These are phyloP conservation scores for Phytophthora europaea DNA, from an alignment of 352 stramenopile species.

Conservation along the genomic window DNA sequence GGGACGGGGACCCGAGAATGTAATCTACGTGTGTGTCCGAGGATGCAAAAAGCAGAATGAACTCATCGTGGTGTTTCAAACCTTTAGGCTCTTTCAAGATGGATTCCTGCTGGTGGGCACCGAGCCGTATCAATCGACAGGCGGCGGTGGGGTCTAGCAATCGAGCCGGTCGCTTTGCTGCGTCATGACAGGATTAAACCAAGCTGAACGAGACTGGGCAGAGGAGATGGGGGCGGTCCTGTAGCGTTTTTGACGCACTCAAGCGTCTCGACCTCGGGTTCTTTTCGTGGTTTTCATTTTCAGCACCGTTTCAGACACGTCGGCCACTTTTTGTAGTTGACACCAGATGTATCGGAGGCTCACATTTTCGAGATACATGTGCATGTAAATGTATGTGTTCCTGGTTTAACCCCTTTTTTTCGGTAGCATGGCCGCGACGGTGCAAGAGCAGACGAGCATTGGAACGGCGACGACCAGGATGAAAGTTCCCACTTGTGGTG, in stretches of 20 bases:
- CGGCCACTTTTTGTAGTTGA: slow-evolving; percentile 24
- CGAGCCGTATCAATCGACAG: slow-evolving; percentile 15
- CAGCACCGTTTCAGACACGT: slow-evolving; percentile 5
- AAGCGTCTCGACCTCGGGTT: not conserved
- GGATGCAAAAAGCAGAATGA: slow-evolving; percentile 43
- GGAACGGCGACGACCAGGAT: slow-evolving; percentile 35
- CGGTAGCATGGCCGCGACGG: slow-evolving; percentile 22
- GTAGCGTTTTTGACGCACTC: not conserved
- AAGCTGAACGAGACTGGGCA: slow-evolving; percentile 18
- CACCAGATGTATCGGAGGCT: slow-evolving; percentile 13
- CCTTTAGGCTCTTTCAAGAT: slow-evolving; percentile 8
- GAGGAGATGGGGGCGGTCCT: not conserved
- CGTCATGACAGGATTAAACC: slow-evolving; percentile 18
- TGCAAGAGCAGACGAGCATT: not conserved
- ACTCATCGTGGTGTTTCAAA: slow-evolving; percentile 13
- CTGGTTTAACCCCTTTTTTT: slow-evolving; percentile 26
- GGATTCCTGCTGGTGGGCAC: slow-evolving; percentile 18
- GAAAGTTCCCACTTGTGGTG: slow-evolving; percentile 18
- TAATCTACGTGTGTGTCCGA: slow-evolving; percentile 14
- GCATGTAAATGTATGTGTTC: no score
- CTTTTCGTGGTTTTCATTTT: slow-evolving; percentile 16
- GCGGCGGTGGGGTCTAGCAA: slow-evolving; percentile 11
- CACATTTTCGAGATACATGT: slow-evolving; percentile 15
- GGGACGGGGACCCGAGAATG: not conserved
- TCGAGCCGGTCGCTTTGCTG: slow-evolving; percentile 35